These are phyloP conservation scores for Penicillium glabrum DNA, from an alignment of 2,329 filamentous ascomycete species.

Conservation along the genomic window DNA sequence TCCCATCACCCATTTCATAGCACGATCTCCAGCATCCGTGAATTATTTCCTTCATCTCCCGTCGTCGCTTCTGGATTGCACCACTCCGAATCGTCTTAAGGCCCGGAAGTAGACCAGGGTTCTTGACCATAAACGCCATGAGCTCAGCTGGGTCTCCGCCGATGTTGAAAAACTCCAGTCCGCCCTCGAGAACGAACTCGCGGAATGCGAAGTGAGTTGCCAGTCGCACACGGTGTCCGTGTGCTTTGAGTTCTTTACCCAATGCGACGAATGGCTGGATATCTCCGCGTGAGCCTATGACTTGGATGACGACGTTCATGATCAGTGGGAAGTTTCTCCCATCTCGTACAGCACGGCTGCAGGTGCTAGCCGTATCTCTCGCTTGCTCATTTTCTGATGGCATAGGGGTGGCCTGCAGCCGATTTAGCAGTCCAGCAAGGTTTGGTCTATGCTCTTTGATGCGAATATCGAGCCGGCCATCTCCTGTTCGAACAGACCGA, in stretches of 20 bases:
- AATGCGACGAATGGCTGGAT: slow-evolving; percentile 75
- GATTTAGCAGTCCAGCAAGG: slow-evolving; percentile 19
- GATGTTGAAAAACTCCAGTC: slow-evolving; percentile 73
- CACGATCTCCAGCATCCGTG: slow-evolving; percentile 84
- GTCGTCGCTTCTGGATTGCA: slow-evolving; percentile 72
- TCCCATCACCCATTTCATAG: slow-evolving; percentile 72
- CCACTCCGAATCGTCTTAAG: slow-evolving; percentile 74
- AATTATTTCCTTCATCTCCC: slow-evolving; percentile 78
- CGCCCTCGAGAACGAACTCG: slow-evolving; percentile 67
- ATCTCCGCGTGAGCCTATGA: slow-evolving; percentile 72
- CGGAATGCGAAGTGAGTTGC: slow-evolving; percentile 71
- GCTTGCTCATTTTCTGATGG: slow-evolving; percentile 11
- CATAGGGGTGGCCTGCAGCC: slow-evolving; percentile 9
- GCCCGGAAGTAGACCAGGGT: slow-evolving; percentile 80
- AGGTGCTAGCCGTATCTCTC: not conserved
- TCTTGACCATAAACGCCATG: slow-evolving; percentile 90
- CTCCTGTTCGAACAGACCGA: slow-evolving; percentile 6
- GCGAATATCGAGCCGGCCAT: slow-evolving; percentile 23
- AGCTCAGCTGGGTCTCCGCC: slow-evolving; percentile 72
- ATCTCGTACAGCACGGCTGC: not conserved
- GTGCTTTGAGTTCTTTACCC: slow-evolving; percentile 64
- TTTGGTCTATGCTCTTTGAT: slow-evolving; percentile 21
- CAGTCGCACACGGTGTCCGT: slow-evolving; percentile 72
- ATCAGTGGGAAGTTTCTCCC: slow-evolving; percentile 17
- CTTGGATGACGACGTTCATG: slow-evolving; percentile 69